Evolutionary conservation across 2,329 filamentous ascomycete species (phyloP).

Genomic region (Hypoxylon sp.): DNA sequence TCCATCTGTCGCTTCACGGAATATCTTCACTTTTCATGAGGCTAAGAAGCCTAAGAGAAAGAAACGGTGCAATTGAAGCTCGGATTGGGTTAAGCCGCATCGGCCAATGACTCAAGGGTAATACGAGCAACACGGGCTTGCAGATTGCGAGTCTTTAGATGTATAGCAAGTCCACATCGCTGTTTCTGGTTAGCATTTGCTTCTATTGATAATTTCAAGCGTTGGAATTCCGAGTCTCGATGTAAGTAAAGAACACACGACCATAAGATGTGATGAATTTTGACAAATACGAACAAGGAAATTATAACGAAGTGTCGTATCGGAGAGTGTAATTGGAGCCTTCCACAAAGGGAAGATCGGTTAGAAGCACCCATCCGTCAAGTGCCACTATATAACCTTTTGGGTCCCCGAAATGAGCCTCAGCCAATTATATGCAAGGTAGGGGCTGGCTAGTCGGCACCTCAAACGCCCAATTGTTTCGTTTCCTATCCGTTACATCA

Average conservation of each 20-base stretch:
- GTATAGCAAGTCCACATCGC: neutral
- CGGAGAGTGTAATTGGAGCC: neutral
- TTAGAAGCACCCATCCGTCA: neutral
- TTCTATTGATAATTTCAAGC: neutral
- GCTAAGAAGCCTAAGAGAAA: neutral
- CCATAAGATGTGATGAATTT: neutral
- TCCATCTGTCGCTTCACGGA: neutral
- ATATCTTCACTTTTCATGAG: constrained; percentile 1
- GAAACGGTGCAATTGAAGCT: constrained; percentile 19
- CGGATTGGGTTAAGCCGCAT: constrained; percentile 24
- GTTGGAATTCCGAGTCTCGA: neutral
- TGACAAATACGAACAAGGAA: neutral
- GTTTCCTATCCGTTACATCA: constrained; percentile 46
- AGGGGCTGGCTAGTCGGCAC: constrained; percentile 38
- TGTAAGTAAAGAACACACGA: neutral
- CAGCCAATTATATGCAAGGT: constrained; percentile 36
- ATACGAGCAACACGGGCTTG: constrained; percentile 9
- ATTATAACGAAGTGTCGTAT: neutral
- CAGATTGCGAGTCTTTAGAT: neutral
- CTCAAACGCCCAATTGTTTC: constrained; percentile 51
- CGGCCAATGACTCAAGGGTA: constrained; percentile 40
- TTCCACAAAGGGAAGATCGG: neutral
- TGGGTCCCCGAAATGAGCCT: neutral
- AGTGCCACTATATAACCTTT: constrained; percentile 18
- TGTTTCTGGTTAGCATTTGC: neutral